Evolutionary conservation across 257 asterid genomes (phyloP).

Genomic region (Echites panduratus): DNA sequence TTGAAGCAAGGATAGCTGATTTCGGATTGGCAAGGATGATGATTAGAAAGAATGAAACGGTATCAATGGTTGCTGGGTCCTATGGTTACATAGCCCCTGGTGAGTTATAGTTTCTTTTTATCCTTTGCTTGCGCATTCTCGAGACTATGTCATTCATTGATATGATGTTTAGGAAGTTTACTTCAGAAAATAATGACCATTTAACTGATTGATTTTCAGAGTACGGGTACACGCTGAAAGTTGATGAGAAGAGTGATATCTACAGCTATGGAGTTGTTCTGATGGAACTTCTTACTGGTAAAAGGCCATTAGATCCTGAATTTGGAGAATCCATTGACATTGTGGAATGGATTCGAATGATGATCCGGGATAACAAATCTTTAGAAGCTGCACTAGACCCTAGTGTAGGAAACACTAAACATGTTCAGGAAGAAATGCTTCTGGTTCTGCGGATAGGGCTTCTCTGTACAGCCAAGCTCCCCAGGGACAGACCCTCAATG

Average conservation of each 20-base stretch:
- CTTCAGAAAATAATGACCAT: not conserved
- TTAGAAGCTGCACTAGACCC: slow-evolving; percentile 38
- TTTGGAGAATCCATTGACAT: slow-evolving; percentile 46
- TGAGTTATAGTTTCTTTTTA: slow-evolving; percentile 22
- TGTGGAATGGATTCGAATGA: slow-evolving; percentile 37
- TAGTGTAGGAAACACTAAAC: slow-evolving; percentile 31
- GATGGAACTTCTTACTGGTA: slow-evolving; percentile 62
- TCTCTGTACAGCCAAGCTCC: slow-evolving; percentile 41
- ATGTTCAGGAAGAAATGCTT: slow-evolving; percentile 47
- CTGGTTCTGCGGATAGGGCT: slow-evolving; percentile 39
- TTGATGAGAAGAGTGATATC: slow-evolving; percentile 62
- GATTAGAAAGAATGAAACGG: slow-evolving; percentile 54
- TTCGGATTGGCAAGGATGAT: slow-evolving; percentile 59
- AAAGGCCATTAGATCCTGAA: slow-evolving; percentile 54
- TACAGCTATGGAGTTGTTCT: slow-evolving; percentile 78
- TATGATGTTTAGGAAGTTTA: not conserved
- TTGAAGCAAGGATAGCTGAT: slow-evolving; percentile 63
- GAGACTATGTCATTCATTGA: not conserved
- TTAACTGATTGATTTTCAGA: slow-evolving; percentile 34
- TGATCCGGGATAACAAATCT: slow-evolving; percentile 29
- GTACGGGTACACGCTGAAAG: slow-evolving; percentile 58
- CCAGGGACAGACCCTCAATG: slow-evolving; percentile 50
- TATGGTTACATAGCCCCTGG: slow-evolving; percentile 83
- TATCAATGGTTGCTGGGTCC: slow-evolving; percentile 73
- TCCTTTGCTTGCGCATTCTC: not conserved